Percentiles rank a stretch among this genome's conserved stretches.
phyloP scores from a whole-genome alignment of 2,329 filamentous ascomycete species.

The Endoconidiophora polonica region DNA sequence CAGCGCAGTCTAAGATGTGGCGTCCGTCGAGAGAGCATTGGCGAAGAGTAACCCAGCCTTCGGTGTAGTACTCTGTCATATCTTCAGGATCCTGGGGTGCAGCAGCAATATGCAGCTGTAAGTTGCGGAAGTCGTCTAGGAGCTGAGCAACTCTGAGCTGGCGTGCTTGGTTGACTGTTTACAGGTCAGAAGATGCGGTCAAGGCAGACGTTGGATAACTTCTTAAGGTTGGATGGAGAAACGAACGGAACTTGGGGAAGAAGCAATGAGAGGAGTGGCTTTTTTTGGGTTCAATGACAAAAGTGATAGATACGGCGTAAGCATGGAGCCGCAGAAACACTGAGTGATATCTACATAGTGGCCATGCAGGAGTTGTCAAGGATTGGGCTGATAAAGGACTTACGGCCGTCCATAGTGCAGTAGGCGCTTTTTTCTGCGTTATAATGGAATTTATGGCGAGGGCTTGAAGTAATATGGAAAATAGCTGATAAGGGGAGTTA shows the following conservation, averaged over 20 bases:
- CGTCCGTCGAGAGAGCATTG: slow-evolving; percentile 47
- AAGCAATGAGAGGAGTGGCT: background rate
- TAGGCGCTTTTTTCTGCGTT: background rate
- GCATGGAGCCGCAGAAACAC: too few relatives aligned
- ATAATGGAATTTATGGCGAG: background rate
- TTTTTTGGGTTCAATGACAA: background rate
- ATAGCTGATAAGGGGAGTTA: too few relatives aligned
- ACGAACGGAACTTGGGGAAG: background rate
- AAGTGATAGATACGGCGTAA: too few relatives aligned
- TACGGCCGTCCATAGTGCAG: slow-evolving; percentile 18
- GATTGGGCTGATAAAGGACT: slow-evolving; percentile 6
- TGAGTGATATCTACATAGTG: too few relatives aligned
- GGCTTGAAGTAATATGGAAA: too few relatives aligned
- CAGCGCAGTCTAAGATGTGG: slow-evolving; percentile 46
- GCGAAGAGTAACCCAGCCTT: slow-evolving; percentile 44
- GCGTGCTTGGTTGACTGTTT: slow-evolving; percentile 43
- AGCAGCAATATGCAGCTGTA: slow-evolving; percentile 46
- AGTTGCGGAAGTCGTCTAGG: slow-evolving; percentile 41
- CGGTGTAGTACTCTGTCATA: slow-evolving; percentile 43
- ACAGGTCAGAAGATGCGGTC: background rate
- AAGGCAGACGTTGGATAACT: background rate
- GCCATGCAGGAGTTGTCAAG: background rate
- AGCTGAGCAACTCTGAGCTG: slow-evolving; percentile 44
- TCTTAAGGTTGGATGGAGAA: too few relatives aligned
- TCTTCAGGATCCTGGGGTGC: slow-evolving; percentile 37